Base-by-base conservation (phyloP, 1,139 yeast genomes). In the Groenewaldozyma sp. region DNA sequence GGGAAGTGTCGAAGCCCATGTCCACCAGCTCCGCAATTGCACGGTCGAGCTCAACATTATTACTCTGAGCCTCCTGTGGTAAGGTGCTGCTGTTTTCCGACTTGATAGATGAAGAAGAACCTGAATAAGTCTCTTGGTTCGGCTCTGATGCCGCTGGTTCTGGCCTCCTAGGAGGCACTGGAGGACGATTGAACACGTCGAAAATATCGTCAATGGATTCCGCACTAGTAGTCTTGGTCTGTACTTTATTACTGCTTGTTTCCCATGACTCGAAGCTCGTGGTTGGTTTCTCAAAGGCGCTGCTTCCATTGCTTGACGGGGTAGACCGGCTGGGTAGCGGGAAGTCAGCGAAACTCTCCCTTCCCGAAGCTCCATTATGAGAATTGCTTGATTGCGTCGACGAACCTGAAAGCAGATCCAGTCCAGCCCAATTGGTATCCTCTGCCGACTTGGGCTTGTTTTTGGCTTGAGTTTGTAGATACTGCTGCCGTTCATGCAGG, bases 1-100 rank as follows among this genome's bases (percentile, higher is more conserved):
- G 74, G 2, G 75, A 79, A 1, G 72, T 63, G 1, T 79, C 62
- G 52, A 84, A 84, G 1, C 95, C 94, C 73, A 84, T 83, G 46
- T 84, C 94, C 1, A 83, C 61, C 39, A 84, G 64, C 50, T 78
- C 83, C 0, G 91, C 91, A 20, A 83, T 58, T 2, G 76, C 67
- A 18, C 66, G 67, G 52, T 81, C 93, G 31, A 62, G 47, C 3
- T 59, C 55, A 35, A 58, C 60, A 10, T 45, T 35, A 6, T 22
- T 33, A 11, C 22, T n/a, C n/a, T n/a, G n/a, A n/a, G n/a, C 26
- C 26, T 22, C 11, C 26, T 22, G 11, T 22, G 26, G 11, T 7
- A 22, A 22, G 26, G 26, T 11, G 17, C 17, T 13, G 34, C 34
- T 7, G 21, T 16, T n/a, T 7, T 9, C 24, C 6, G 13, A n/a